phyloP scores from a whole-genome alignment of 495 filamentous ascomycete species.

The Neurospora sp. region DNA sequence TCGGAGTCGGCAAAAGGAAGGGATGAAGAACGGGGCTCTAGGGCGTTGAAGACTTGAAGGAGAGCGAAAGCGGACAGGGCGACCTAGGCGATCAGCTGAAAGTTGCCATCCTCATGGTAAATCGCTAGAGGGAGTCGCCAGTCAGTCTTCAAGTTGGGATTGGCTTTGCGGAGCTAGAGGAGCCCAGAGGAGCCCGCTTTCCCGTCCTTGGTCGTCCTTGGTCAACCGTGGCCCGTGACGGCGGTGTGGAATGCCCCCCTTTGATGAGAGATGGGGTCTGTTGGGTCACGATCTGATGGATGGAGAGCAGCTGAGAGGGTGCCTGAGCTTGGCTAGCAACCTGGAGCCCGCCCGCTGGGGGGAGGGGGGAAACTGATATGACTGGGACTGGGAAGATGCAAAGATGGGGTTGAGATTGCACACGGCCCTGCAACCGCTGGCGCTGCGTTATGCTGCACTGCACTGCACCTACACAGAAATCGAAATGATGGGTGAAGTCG shows the following conservation, averaged over 20 bases:
- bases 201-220: neutral
- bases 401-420: neutral
- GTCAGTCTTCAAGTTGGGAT: neutral
- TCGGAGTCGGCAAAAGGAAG: neutral
- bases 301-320: neutral
- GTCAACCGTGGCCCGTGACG: neutral
- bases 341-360: neutral
- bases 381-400: neutral
- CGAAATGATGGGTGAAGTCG: neutral
- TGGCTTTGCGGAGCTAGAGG: neutral
- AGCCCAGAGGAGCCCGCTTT: neutral
- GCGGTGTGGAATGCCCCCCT: neutral
- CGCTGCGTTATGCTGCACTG: neutral
- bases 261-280: neutral
- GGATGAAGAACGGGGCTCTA: neutral
- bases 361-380: neutral
- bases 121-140: neutral
- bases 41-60: neutral
- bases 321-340: neutral
- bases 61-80: neutral
- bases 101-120: neutral
- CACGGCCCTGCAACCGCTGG: neutral
- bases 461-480: neutral
- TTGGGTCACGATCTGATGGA: neutral
- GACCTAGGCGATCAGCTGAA: neutral